Evolutionary conservation across 2,329 filamentous ascomycete species (phyloP).

Genomic region (Fusarium musae): DNA sequence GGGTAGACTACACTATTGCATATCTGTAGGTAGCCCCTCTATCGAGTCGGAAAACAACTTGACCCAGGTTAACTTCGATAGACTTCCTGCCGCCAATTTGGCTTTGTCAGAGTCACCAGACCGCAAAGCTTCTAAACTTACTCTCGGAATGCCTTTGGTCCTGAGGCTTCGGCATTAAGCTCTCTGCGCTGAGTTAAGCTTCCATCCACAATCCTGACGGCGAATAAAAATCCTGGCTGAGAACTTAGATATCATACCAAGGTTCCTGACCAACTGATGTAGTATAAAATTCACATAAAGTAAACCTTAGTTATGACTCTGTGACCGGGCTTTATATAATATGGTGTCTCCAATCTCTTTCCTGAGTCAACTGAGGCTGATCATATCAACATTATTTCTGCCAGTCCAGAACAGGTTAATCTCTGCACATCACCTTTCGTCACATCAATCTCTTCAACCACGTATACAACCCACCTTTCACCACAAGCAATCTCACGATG

Average conservation of each 20-base stretch:
- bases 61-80: fast-evolving
- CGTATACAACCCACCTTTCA: fast-evolving
- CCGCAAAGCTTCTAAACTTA: background rate
- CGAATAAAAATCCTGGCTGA: background rate
- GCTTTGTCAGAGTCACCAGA: background rate
- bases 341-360: background rate
- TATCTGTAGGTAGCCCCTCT: fast-evolving
- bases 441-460: background rate
- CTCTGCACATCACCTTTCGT: background rate
- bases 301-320: background rate
- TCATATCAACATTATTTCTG: background rate
- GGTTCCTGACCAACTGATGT: fast-evolving
- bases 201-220: background rate
- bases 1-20: fast-evolving
- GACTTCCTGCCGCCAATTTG: background rate
- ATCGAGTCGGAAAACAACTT: background rate
- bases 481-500: background rate
- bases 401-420: too few relatives aligned
- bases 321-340: background rate
- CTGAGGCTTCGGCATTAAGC: background rate
- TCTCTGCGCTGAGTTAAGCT: background rate
- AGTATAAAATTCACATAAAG: fast-evolving
- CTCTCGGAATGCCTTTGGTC: background rate
- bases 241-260: background rate
- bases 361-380: background rate